Evolutionary conservation across 1,139 yeast species (phyloP), one percentile per base, ranked within the genome.

Genomic region (Neolecta irregularis): DNA sequence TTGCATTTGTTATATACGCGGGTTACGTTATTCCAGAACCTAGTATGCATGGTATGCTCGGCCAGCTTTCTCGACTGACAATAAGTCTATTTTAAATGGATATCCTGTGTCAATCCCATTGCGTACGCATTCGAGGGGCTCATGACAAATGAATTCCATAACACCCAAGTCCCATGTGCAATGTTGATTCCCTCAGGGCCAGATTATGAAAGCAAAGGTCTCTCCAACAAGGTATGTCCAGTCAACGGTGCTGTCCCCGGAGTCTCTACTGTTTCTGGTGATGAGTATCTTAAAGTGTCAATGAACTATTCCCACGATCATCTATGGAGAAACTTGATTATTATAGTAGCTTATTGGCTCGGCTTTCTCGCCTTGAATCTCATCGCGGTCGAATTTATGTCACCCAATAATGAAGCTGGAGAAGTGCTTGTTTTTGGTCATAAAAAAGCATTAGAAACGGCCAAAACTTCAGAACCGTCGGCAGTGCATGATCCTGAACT

Each of bases 291-390:
- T 33, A 48, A 46, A 4, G 43, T 46, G 9, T 54, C 72, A 2
- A 73, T 56, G 51, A 45, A 51, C 8, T 80, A 76, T 55, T 48
- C 53, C 30, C 63, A 67, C 45, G 41, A 58, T 6, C 83, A 81
- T 53, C 68, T 69, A 50, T 81, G 94, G 94, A 72, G 93, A 60
- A 74, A 81, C 50, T 69, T 72, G 46, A 93, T 93, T 51, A 74
- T 81, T 46, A 57, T 66, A 28, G 39, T 73, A 41, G 79, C 63
- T 1, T 77, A 66, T 49, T 55, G 60, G 22, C 34, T 71, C 19
- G 64, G 73, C 53, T 74, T 76, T 55, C 57, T 74, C 37, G 47
- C 48, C 31, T 60, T 70, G 11, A 74, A 76, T 49, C 54, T 80
- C 48, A 31, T 61, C 6, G 64, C 72, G 42, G 62, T 69, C 41